Percentiles rank a stretch among this genome's conserved stretches.
These are phyloP conservation scores for Wickerhamiella bombiphila DNA, from an alignment of 805 yeast species.

Conservation along the genomic window DNA sequence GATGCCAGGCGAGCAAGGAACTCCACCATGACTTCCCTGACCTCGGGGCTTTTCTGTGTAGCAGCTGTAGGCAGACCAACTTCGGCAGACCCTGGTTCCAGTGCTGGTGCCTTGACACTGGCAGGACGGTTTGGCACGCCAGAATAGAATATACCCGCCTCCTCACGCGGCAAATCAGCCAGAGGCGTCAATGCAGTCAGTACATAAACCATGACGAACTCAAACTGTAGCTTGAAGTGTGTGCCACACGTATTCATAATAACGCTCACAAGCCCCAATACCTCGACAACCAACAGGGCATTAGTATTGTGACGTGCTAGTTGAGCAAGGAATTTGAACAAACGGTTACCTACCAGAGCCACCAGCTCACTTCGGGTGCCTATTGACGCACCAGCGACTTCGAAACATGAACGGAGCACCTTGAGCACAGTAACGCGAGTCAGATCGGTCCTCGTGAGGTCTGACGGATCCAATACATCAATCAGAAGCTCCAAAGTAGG, in stretches of 20 bases:
- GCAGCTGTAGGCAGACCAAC: constrained; percentile 14
- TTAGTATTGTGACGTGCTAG: constrained; percentile 57
- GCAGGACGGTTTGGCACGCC: constrained; percentile 26
- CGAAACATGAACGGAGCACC: constrained; percentile 63
- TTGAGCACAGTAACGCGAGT: constrained; percentile 72
- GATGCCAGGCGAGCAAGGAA: constrained; percentile 49
- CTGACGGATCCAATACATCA: constrained; percentile 67
- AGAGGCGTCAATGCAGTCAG: constrained; percentile 25
- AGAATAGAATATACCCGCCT: constrained; percentile 25
- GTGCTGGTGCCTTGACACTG: constrained; percentile 44
- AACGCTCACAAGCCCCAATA: constrained; percentile 63
- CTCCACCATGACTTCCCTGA: constrained; percentile 71
- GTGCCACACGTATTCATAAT: constrained; percentile 52
- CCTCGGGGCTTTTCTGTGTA: constrained; percentile 21
- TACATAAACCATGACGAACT: constrained; percentile 31
- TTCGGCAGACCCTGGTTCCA: constrained; percentile 17
- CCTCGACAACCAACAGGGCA: constrained; percentile 53
- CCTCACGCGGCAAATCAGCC: constrained; percentile 26
- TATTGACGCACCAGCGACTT: constrained; percentile 57
- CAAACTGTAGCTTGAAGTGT: constrained; percentile 65
- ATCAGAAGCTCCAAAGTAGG: constrained; percentile 44
- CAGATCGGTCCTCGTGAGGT: constrained; percentile 44
- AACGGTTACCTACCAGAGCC: constrained; percentile 55
- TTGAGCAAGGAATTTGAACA: constrained; percentile 75
- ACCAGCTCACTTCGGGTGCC: constrained; percentile 50